Base-by-base conservation (phyloP, 192 early-diverging fungal genomes). In the Diversispora eburnea region DNA sequence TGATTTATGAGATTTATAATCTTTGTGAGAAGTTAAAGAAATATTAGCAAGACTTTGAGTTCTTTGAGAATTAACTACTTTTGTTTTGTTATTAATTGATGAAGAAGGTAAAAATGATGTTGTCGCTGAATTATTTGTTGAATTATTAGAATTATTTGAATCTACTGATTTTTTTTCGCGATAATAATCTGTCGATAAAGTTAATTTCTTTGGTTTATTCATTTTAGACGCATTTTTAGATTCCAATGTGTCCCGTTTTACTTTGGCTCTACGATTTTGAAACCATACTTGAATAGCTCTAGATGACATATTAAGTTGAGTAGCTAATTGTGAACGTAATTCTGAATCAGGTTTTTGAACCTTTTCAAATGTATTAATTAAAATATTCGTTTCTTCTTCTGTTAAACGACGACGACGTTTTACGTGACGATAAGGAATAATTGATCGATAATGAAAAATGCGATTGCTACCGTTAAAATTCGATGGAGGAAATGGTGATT, bases 261-360 rank as follows among this genome's bases (percentile, higher is more conserved):
- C 84, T 79, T 96, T 96, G 45, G 94, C 94, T 47, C 94, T 84
- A 19, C 92, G 88, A 77, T 94, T 94, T 75, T 94, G 93, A 81
- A 94, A 94, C 94, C 92, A 93, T 33, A 93, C 88, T 74, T 93
- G 92, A 25, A 93, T 86, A 1, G 86, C 89, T 49, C 91, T 82
- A 1, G 91, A 85, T 33, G 87, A 85, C 84, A 93, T 88, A 19
- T 83, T 86, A 46, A 92, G 74, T 76, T 90, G 73, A 58, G 84
- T 78, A 9, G 90, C 89, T 22, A 93, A 81, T 17, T 77, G 64
- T 58, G 81, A 80, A 57, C 92, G 89, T 41, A 84, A 81, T 9
- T 83, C 87, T 3, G 89, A 80, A 73, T 83, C 86, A 1, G 92
- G 92, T 75, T 90, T 92, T 51, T 82, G 75, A 55, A 86, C 86